phyloP scores from a whole-genome alignment of 2,329 filamentous ascomycete species.

The Metarhizium humberi region DNA sequence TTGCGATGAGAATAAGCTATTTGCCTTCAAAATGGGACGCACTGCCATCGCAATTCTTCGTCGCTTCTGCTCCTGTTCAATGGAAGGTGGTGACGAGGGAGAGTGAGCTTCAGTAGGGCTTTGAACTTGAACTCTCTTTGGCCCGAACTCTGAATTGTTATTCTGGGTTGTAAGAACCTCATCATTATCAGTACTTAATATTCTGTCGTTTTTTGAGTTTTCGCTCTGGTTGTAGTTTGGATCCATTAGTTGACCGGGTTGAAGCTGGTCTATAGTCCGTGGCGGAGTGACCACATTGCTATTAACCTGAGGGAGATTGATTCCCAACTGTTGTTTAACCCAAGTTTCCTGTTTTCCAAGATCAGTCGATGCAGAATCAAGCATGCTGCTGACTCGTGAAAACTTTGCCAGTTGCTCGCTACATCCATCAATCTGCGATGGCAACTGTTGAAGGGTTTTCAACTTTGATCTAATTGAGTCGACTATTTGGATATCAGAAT shows the following conservation, averaged over 20 bases:
- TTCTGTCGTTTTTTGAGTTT: background rate
- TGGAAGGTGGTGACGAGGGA: constrained; percentile 19
- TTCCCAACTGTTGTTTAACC: constrained; percentile 16
- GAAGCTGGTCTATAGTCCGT: background rate
- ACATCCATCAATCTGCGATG: constrained; percentile 16
- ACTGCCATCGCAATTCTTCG: constrained; percentile 20
- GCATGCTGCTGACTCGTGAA: constrained; percentile 15
- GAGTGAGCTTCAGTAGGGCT: constrained; percentile 9
- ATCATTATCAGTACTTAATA: background rate
- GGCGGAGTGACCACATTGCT: background rate
- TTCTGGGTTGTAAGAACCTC: background rate
- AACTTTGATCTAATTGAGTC: constrained; percentile 16
- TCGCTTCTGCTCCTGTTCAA: constrained; percentile 26
- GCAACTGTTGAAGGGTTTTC: constrained; percentile 12
- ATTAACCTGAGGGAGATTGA: background rate
- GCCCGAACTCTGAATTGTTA: background rate
- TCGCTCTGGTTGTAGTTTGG: background rate
- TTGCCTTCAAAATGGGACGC: constrained; percentile 25
- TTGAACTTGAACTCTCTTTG: constrained; percentile 6
- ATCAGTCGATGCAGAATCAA: constrained; percentile 20
- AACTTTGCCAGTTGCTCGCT: constrained; percentile 17
- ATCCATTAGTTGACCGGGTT: background rate
- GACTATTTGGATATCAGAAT: constrained; percentile 18
- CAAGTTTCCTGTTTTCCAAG: constrained; percentile 19
- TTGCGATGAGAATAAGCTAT: constrained; percentile 4